phyloP scores from a whole-genome alignment of 2,329 filamentous ascomycete species.

The Penicillium corylophilum region DNA sequence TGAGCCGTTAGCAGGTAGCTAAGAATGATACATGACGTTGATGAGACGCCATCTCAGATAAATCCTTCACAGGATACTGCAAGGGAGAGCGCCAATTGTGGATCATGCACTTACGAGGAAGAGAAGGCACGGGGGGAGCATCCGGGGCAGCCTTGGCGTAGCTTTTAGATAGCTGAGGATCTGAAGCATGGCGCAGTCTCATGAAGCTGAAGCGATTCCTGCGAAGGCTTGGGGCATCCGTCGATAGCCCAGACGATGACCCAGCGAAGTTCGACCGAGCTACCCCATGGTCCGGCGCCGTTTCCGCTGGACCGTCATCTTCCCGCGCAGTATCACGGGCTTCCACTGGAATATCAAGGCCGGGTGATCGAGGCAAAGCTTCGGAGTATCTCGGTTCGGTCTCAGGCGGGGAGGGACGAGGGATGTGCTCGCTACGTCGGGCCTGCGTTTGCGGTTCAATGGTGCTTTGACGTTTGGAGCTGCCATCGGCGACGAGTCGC shows the following conservation, averaged over 20 bases:
- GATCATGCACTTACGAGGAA: constrained; percentile 38
- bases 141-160: constrained; percentile 65
- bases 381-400: constrained; percentile 36
- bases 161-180: constrained; percentile 79
- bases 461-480: constrained; percentile 36
- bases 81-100: constrained; percentile 12
- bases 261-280: constrained; percentile 16
- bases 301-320: constrained; percentile 13
- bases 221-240: constrained; percentile 27
- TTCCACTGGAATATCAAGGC: constrained; percentile 17
- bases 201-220: constrained; percentile 64
- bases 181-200: constrained; percentile 87
- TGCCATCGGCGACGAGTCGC: constrained; percentile 36
- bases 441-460: constrained; percentile 29
- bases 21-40: neutral
- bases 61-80: neutral
- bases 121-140: constrained; percentile 39
- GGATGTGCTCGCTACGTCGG: constrained; percentile 39
- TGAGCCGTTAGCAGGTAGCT: neutral
- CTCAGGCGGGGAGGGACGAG: constrained; percentile 33
- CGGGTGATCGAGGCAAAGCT: constrained; percentile 31
- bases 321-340: constrained; percentile 7
- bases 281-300: constrained; percentile 15
- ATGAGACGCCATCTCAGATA: neutral
- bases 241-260: constrained; percentile 10